Evolutionary conservation across 108 stramenopile species (phyloP).

Genomic region (Nitzschia putrida): DNA sequence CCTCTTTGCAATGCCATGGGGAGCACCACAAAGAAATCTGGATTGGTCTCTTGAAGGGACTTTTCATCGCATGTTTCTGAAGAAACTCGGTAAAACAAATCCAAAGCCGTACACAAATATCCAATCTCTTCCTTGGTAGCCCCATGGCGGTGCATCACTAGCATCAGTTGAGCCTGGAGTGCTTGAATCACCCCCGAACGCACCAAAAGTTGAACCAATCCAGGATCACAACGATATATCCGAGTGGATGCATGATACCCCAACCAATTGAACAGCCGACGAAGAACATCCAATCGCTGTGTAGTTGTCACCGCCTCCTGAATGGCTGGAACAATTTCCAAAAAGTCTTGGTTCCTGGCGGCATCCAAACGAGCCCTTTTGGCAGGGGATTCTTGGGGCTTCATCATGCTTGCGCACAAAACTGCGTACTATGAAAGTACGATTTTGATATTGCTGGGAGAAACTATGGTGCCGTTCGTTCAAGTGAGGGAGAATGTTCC

Average conservation of each 20-base stretch:
- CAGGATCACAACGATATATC: constrained; percentile 3
- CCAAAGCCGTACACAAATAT: constrained; percentile 24
- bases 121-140: constrained; percentile 17
- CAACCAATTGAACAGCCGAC: constrained; percentile 13
- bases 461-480: not conserved
- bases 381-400: constrained; percentile 13
- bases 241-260: constrained; percentile 24
- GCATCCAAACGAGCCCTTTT: constrained; percentile 10
- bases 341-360: not conserved
- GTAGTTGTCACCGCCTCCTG: constrained; percentile 34
- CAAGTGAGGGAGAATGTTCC: not conserved
- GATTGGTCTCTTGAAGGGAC: constrained; percentile 20
- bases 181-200: constrained; percentile 23
- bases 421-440: not conserved
- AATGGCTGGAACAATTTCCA: constrained; percentile 10
- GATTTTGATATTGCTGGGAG: not conserved
- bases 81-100: constrained; percentile 32
- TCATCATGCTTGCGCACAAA: not conserved
- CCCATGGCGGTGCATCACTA: constrained; percentile 24
- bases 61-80: constrained; percentile 18
- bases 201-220: constrained; percentile 7
- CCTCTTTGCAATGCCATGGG: constrained; percentile 12
- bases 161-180: constrained; percentile 40
- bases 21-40: constrained; percentile 24
- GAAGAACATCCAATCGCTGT: constrained; percentile 27